Base-by-base conservation (phyloP, 331 rosid species). In the Malus hybrid region DNA sequence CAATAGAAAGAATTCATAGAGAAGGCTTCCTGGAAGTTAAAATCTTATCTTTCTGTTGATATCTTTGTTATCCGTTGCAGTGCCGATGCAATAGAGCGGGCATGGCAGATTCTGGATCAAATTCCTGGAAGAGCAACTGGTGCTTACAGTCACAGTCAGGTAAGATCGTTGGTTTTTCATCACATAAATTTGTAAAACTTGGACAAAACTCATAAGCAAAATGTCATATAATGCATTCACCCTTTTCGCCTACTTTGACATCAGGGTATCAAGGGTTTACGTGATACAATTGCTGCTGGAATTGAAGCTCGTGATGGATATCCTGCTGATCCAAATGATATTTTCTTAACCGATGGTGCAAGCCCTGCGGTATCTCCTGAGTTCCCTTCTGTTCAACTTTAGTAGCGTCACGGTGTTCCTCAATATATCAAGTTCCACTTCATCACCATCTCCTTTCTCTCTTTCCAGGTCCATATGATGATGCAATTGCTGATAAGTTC, bases 141-240 rank as follows among this genome's bases (percentile, higher is more conserved):
- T 70, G 99, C 99, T 70, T 94, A 94, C 77, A 94, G 99, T 82
- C 99, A 94, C 75, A 94, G 97, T 81, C 97, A 91, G 95, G 98
- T 94, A 80, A 69, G 67, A 71, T 74, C 69, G 54, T 67, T 11
- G 65, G 75, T 44, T 76, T 66, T 42, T 55, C 27, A 19, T 3
- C 6, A 33, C 54, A 27, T 22, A 72, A 32, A 34, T 76, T 72
- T 67, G 34, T 20, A 73, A 44, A 55, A 65, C 10, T 7, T 69
- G 57, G 46, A 9, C 33, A 0, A 57, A 70, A 15, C 69, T 19
- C 36, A 24, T 13, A 16, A 57, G 36, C 67, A 52, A n/a, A n/a
- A 20, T 68, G 61, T 57, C 66, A 48, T 74, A 60, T 80, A 79
- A 74, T 65, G 75, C 10, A 71, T 80, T 57, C 44, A 32, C 54